These are phyloP conservation scores for Akanthomyces uredinophilus DNA, from an alignment of 2,329 filamentous ascomycete species.

Conservation along the genomic window DNA sequence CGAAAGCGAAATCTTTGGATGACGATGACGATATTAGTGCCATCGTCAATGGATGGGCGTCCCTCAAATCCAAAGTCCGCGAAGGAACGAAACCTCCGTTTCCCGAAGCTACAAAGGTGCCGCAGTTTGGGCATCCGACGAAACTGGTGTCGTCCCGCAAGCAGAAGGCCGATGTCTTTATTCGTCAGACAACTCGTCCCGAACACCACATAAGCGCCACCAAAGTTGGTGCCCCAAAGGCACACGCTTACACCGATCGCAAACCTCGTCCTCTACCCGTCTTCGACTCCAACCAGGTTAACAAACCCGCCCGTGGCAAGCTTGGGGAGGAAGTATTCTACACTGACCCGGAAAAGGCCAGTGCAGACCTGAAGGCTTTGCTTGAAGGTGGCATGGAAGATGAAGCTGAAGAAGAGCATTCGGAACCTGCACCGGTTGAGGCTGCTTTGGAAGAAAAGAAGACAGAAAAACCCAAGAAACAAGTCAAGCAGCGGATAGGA, in stretches of 20 bases:
- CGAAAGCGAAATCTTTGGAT: constrained; percentile 14
- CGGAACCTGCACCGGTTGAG: neutral
- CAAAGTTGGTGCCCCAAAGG: constrained; percentile 43
- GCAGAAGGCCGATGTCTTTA: constrained; percentile 52
- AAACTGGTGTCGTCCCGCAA: constrained; percentile 47
- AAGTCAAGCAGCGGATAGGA: constrained; percentile 20
- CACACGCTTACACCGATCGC: constrained; percentile 43
- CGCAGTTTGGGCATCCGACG: constrained; percentile 34
- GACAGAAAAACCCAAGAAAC: constrained; percentile 8
- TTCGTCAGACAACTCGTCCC: constrained; percentile 49
- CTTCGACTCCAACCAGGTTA: constrained; percentile 38
- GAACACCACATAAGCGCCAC: constrained; percentile 50
- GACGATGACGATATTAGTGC: constrained; percentile 29
- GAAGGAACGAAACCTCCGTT: constrained; percentile 16
- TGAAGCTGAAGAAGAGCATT: constrained; percentile 52
- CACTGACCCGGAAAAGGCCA: constrained; percentile 66
- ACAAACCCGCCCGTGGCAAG: constrained; percentile 13
- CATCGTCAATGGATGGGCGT: constrained; percentile 26
- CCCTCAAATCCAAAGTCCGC: constrained; percentile 23
- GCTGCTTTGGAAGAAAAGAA: neutral
- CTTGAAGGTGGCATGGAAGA: constrained; percentile 77
- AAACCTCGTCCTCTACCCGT: constrained; percentile 42
- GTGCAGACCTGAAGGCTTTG: constrained; percentile 73
- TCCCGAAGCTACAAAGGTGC: constrained; percentile 20
- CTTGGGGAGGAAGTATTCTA: constrained; percentile 51